Base-by-base conservation (phyloP, 2,329 filamentous ascomycete species). In the Exophiala calicioides region DNA sequence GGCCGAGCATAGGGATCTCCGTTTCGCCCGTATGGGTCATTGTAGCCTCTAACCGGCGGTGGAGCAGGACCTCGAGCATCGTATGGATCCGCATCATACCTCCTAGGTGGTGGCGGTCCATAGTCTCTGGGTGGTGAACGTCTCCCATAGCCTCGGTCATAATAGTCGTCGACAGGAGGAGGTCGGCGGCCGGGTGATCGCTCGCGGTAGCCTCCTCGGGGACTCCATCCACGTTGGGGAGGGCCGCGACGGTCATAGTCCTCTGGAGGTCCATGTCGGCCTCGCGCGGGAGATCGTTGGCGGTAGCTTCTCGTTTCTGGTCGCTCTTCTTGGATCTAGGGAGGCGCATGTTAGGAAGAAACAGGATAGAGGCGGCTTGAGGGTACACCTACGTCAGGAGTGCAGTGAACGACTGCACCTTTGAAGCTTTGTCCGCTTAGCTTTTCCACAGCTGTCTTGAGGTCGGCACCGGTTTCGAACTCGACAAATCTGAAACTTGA, bases 371-470 rank as follows among this genome's bases (percentile, higher is more conserved):
- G 5, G 33, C 21, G 37, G 23, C 41, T 18, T 43, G 34, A 27
- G 35, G 32, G 24, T 39, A 44, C 55, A 69, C 84, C 67, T 79
- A 97, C 91, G 74, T 96, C 90, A 62, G 89, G 84, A 62, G 87
- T 76, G 71, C 93, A 98, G 58, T 80, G 84, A 59, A 98, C 91
- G 57, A 82, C 80, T 57, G 83, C 82, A 60, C 89, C 90, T 76
- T 96, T 96, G 72, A 97, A 97, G 64, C 95, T 90, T 65, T 84
- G 85, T 58, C 84, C 84, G 68, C 97, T 90, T 55, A 98, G 86
- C 72, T 96, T 96, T 68, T 96, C 90, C 47, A 97, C 88, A 43
- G 93, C 93, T 50, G 85, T 85, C 66, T 88, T 89, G 50, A 98
- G 75, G 64, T 98, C 93, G 58, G 82, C 84, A 49, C 86, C 86